phyloP scores from a whole-genome alignment of 2,329 filamentous ascomycete genomes.

The Microcyclospora tardicrescens region DNA sequence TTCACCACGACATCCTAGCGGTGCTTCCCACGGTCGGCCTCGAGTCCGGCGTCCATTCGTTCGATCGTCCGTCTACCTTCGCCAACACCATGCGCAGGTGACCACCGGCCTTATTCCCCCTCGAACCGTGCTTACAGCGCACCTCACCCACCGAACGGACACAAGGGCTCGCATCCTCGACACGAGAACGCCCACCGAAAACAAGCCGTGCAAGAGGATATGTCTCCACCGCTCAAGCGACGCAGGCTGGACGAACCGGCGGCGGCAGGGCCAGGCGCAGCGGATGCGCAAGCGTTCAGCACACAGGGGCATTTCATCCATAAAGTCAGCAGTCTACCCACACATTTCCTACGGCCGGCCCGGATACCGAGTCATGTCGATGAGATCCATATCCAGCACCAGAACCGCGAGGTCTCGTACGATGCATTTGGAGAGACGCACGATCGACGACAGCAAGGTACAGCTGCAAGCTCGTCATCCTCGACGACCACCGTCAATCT shows the following conservation, averaged over 20 bases:
- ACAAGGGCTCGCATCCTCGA: slow-evolving; percentile 1
- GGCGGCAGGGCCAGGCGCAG: neutral
- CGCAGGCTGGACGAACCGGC: slow-evolving; percentile 9
- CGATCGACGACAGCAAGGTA: slow-evolving; percentile 13
- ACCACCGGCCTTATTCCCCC: slow-evolving; percentile 1
- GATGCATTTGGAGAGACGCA: slow-evolving; percentile 4
- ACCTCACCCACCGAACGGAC: neutral
- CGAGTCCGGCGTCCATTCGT: slow-evolving; percentile 20
- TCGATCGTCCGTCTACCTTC: slow-evolving; percentile 12
- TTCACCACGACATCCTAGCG: slow-evolving; percentile 1
- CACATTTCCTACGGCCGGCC: slow-evolving; percentile 1
- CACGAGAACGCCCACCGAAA: neutral
- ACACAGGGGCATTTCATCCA: slow-evolving; percentile 1
- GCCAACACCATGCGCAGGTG: slow-evolving; percentile 12
- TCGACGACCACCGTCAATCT: slow-evolving; percentile 1
- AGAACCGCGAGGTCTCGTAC: slow-evolving; percentile 4
- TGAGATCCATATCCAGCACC: slow-evolving; percentile 11
- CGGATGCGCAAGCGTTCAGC: neutral
- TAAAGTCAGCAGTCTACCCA: slow-evolving; percentile 1
- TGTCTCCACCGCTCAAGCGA: slow-evolving; percentile 19
- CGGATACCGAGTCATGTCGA: slow-evolving; percentile 10
- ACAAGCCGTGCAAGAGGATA: slow-evolving; percentile 13
- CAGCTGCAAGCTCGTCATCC: slow-evolving; percentile 1
- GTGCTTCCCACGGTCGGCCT: slow-evolving; percentile 13
- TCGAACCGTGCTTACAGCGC: neutral